A percentile compares a stretch with the other conserved stretches of the same genome.
Evolutionary conservation across 495 filamentous ascomycete species (phyloP).

Genomic region (Penicillium verhagenii): DNA sequence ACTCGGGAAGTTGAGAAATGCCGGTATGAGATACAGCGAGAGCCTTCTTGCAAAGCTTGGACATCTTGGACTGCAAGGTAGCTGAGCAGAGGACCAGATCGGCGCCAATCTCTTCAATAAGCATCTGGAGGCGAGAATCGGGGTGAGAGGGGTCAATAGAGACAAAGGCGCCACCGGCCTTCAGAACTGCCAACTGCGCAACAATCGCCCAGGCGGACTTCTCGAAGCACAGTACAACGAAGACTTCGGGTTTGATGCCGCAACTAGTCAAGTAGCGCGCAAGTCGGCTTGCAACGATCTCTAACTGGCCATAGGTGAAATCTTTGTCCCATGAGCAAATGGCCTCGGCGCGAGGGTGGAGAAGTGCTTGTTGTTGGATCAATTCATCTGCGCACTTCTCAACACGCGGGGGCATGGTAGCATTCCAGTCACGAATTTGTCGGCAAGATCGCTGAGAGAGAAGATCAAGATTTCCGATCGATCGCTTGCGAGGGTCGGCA

Average conservation of each 20-base stretch:
- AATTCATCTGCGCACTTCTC: conserved; percentile 50
- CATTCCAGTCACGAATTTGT: conserved; percentile 41
- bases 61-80: conserved; percentile 27
- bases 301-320: conserved; percentile 47
- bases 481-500: conserved; percentile 17
- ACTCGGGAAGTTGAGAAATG: conserved; percentile 30
- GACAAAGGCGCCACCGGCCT: conserved; percentile 59
- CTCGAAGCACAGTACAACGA: conserved; percentile 57
- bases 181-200: conserved; percentile 53
- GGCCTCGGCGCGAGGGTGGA: conserved; percentile 35
- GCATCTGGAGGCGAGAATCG: conserved; percentile 48
- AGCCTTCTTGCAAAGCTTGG: conserved; percentile 29
- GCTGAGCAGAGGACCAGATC: conserved; percentile 41
- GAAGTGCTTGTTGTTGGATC: conserved; percentile 37
- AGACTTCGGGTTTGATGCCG: conserved; percentile 42
- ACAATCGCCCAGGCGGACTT: conserved; percentile 57
- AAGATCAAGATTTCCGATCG: conserved; percentile 32
- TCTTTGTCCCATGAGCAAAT: conserved; percentile 50
- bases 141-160: conserved; percentile 58
- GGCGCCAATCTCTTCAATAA: conserved; percentile 50
- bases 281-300: conserved; percentile 34
- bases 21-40: conserved; percentile 30
- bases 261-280: conserved; percentile 35
- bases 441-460: conserved; percentile 29
- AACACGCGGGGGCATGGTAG: conserved; percentile 23